A percentile compares a stretch with the other conserved stretches of the same genome.
These are phyloP conservation scores for Piper betle DNA, from an alignment of 164 flowering plant species.

Conservation along the genomic window DNA sequence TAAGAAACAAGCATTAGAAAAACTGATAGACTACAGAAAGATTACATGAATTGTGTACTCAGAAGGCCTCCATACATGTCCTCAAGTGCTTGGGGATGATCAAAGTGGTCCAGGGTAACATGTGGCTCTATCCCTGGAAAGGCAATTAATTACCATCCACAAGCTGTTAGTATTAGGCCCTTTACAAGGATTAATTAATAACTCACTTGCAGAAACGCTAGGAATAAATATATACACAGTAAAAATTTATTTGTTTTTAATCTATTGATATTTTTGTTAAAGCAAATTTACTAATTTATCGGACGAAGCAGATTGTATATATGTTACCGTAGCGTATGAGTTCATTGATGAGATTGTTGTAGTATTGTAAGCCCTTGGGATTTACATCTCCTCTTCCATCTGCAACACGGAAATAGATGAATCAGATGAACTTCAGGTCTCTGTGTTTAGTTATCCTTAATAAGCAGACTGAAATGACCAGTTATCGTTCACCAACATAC, in stretches of 20 bases:
- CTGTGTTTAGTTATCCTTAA: slow-evolving; percentile 27
- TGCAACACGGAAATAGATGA: slow-evolving; percentile 5
- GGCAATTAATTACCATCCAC: not conserved
- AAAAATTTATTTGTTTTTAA: too few species aligned
- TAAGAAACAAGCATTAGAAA: not conserved
- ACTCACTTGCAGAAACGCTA: not conserved
- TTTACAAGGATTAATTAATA: not conserved
- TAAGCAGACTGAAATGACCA: slow-evolving; percentile 1
- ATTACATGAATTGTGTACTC: slow-evolving; percentile 16
- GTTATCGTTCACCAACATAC: slow-evolving; percentile 2
- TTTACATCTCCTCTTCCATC: slow-evolving; percentile 12
- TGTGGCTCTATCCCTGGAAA: slow-evolving; percentile 13
- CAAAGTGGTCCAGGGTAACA: slow-evolving; percentile 15
- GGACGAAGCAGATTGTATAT: too few species aligned
- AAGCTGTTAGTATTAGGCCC: not conserved
- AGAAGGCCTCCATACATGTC: slow-evolving; percentile 12
- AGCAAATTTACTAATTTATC: not conserved
- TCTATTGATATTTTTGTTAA: not conserved
- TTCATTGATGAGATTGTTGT: slow-evolving; percentile 36
- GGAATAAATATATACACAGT: not conserved
- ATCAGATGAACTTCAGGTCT: slow-evolving; percentile 19
- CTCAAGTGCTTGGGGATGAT: slow-evolving; percentile 14
- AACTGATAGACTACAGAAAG: not conserved
- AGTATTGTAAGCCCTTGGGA: slow-evolving; percentile 15
- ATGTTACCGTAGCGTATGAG: slow-evolving; percentile 21